phyloP scores from a whole-genome alignment of 192 early-diverging fungal genomes.

The Coemansia sp. region DNA sequence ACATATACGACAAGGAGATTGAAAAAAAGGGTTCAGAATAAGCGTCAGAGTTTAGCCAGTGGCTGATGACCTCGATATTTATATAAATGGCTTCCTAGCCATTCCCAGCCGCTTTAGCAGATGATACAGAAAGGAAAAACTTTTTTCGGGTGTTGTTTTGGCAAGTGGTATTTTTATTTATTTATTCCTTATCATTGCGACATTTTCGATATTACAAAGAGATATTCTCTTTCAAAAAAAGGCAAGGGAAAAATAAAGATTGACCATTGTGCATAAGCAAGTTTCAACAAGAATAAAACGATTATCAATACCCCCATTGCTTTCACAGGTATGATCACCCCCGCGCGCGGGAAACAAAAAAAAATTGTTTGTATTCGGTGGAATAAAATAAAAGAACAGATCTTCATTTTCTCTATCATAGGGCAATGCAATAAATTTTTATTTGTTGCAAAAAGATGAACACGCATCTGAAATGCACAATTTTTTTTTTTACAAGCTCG shows the following conservation, averaged over 20 bases:
- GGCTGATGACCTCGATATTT: not conserved
- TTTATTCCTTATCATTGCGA: not conserved
- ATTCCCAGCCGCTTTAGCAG: not conserved
- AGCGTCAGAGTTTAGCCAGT: not conserved
- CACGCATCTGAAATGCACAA: not conserved
- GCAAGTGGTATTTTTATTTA: not conserved
- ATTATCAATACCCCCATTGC: not conserved
- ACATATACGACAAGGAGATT: not conserved
- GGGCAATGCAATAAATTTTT: no score
- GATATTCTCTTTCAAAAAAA: not conserved
- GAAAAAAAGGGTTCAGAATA: not conserved
- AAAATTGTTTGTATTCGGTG: not conserved
- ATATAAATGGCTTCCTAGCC: not conserved
- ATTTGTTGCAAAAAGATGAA: not conserved
- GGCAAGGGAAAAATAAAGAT: not conserved
- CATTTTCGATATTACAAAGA: not conserved
- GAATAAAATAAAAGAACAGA: no score
- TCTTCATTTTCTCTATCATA: no score
- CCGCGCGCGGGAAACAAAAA: not conserved
- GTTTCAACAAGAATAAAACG: not conserved
- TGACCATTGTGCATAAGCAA: not conserved
- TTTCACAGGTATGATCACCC: not conserved
- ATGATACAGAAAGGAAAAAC: not conserved
- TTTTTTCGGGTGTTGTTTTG: not conserved
- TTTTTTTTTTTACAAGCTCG: no score